Conservation (phyloP, 306 rosid species). For the Citrullus mucosospermus region DNA sequence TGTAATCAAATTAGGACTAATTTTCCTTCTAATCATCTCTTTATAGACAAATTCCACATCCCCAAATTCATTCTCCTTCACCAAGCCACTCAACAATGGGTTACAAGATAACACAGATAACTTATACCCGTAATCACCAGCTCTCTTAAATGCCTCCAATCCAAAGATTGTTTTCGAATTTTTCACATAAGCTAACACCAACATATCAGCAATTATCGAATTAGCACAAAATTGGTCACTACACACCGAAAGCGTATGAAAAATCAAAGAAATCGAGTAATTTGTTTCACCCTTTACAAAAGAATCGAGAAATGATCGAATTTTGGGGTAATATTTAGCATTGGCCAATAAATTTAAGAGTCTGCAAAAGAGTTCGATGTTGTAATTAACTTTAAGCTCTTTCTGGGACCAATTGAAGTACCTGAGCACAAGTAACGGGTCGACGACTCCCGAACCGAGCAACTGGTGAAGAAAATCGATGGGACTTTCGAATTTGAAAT, state of each 20-base stretch:
- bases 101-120: slow-evolving; percentile 45
- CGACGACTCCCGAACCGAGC: slow-evolving; percentile 27
- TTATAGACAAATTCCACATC: slow-evolving; percentile 38
- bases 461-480: slow-evolving; percentile 33
- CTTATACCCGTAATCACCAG: slow-evolving; percentile 48
- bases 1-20: slow-evolving; percentile 41
- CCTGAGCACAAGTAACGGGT: slow-evolving; percentile 43
- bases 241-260: slow-evolving; percentile 28
- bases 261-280: slow-evolving; percentile 37
- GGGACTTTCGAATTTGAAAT: slow-evolving; percentile 27
- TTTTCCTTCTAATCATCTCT: slow-evolving; percentile 52
- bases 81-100: slow-evolving; percentile 48
- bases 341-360: slow-evolving; percentile 38
- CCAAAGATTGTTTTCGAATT: slow-evolving; percentile 28
- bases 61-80: slow-evolving; percentile 35
- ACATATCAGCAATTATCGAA: slow-evolving; percentile 40
- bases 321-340: slow-evolving; percentile 37
- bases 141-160: slow-evolving; percentile 44
- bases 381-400: slow-evolving; percentile 27
- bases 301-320: slow-evolving; percentile 41
- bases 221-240: slow-evolving; percentile 20
- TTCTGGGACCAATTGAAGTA: slow-evolving; percentile 60
- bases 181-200: slow-evolving; percentile 46
- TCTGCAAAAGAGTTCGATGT: slow-evolving; percentile 37
- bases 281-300: slow-evolving; percentile 34